Base-by-base conservation (phyloP, 306 rosid species). In the Sicyos edulis region DNA sequence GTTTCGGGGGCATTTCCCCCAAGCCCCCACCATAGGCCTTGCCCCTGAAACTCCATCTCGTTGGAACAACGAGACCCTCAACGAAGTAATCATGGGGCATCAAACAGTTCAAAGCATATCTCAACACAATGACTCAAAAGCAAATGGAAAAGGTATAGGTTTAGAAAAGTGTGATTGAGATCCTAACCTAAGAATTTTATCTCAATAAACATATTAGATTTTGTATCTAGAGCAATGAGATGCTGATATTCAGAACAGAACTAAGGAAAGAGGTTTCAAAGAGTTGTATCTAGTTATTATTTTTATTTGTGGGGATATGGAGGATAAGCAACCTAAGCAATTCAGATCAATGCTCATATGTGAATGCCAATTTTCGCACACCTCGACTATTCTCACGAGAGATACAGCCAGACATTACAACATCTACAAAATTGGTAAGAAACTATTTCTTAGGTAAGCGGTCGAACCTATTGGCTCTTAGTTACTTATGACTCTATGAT, bases 191-290 rank as follows among this genome's bases (percentile, higher is more conserved):
- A 59, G 65, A 26, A 12, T 26, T 54, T 7, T 17, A 54, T 6
- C 21, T 17, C 17, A 37, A n/a, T 17, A 54, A 54, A 54, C 58
- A 8, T 15, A 15, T 53, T 16, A 6, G 8, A 53, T 53, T 58
- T 24, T 58, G 40, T 13, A 29, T 7, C 47, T 20, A 61, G 12
- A 6, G 12, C 67, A 61, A 61, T 32, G 47, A 47, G 34, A 13
- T 26, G 19, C 65, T 58, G 24, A 58, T 58, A 24, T 58, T 58
- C 40, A 24, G 40, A 58, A 58, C 64, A 58, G 40, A 14, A 58
- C 6, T 58, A n/a, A 22, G 63, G 29, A 24, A 24, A 6, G 40
- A 21, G 22, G 37, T 7, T 61, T 16, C 22, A 20, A 0, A 8
- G 45, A 32, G 13, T 34, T 32, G 47, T 14, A 32, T 2, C 20